Percentiles rank a stretch among this genome's conserved stretches.
Conservation (phyloP, 371 early-diverging fungal species). For the Quaeritorhiza haematococci region DNA sequence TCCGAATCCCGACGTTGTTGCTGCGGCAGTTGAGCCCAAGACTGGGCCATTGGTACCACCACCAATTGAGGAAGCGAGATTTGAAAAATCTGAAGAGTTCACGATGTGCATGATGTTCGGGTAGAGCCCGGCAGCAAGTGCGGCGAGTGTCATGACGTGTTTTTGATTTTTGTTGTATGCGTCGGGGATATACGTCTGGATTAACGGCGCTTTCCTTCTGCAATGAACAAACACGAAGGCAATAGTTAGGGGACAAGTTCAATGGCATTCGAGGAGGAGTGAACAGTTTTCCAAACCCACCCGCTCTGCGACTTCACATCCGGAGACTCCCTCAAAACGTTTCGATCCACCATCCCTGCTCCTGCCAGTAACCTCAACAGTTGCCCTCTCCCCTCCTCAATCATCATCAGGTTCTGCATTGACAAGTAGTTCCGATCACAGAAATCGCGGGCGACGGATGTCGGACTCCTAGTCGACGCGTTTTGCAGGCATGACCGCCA, state of each 20-base stretch:
- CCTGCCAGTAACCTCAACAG: conserved; percentile 15
- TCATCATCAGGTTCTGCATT: conserved; percentile 14
- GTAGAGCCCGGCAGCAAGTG: conserved; percentile 1
- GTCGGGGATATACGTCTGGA: background rate
- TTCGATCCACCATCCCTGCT: background rate
- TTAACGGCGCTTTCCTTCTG: too few relatives aligned
- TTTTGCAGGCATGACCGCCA: conserved; percentile 14
- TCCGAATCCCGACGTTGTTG: background rate
- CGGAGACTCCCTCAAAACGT: too few relatives aligned
- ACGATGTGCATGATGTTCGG: conserved; percentile 5
- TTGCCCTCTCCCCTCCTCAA: conserved; percentile 26
- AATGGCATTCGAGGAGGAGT: background rate
- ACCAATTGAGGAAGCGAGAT: background rate
- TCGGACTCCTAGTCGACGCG: conserved; percentile 7
- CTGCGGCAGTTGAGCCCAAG: too few relatives aligned
- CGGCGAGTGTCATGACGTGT: background rate
- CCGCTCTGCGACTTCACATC: background rate
- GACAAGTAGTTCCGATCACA: conserved; percentile 10
- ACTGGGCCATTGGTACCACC: background rate
- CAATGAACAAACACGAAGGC: background rate
- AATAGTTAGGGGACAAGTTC: background rate
- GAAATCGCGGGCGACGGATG: conserved; percentile 7
- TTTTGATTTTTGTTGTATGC: conserved; percentile 4
- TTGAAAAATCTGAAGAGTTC: too few relatives aligned
- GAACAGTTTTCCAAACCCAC: background rate